Conservation (phyloP, 129 eudicot genomes). For the Lonicera japonica region DNA sequence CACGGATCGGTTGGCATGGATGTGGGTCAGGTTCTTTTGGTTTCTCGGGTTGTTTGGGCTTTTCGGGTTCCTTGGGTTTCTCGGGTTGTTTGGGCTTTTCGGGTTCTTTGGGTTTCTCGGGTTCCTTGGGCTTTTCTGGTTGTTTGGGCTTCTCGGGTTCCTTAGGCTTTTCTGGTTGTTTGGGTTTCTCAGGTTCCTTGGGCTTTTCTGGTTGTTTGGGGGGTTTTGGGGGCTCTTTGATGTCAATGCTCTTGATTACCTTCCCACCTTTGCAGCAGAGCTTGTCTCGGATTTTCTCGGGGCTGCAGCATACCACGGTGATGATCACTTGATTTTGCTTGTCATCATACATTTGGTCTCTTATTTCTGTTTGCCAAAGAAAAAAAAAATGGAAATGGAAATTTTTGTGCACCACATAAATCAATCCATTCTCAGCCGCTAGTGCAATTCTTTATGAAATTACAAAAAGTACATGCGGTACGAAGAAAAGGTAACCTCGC, state of each 20-base stretch:
- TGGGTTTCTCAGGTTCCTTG: conserved; percentile 7
- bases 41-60: conserved; percentile 19
- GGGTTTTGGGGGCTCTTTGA: conserved; percentile 27
- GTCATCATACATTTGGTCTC: conserved; percentile 47
- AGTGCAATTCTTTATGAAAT: neutral
- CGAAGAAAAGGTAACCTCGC: no score
- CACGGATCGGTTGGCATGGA: conserved; percentile 6
- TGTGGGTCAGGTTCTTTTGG: conserved; percentile 14
- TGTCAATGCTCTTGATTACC: conserved; percentile 45
- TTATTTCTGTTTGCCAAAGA: conserved; percentile 36
- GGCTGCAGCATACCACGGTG: conserved; percentile 58
- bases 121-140: conserved; percentile 16
- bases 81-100: conserved; percentile 13
- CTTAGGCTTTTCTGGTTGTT: conserved; percentile 5
- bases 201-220: conserved; percentile 5
- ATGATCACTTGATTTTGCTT: conserved; percentile 44
- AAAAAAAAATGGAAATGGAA: neutral
- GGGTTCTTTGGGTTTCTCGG: conserved; percentile 10
- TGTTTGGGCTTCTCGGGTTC: conserved; percentile 14
- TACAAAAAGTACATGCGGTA: no score
- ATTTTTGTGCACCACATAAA: neutral
- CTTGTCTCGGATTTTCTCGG: conserved; percentile 50
- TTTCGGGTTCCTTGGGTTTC: conserved; percentile 9
- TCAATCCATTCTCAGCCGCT: neutral
- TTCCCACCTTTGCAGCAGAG: conserved; percentile 45